phyloP scores from a whole-genome alignment of 441 rosid species.

The Populus hybrid region DNA sequence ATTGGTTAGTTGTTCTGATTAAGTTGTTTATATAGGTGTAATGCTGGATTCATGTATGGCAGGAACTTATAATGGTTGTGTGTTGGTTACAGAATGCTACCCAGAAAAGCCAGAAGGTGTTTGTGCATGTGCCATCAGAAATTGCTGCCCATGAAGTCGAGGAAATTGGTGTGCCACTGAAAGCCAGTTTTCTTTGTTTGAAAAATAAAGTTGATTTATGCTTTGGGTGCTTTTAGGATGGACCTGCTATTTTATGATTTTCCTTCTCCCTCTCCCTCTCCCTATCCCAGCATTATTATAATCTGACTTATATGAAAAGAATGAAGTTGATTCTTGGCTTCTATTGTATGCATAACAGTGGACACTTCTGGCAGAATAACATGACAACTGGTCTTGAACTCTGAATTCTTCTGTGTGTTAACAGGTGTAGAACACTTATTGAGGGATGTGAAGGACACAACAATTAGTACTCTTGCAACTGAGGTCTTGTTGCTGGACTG shows the following conservation, averaged over 20 bases:
- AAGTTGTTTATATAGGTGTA: neutral
- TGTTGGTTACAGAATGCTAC: constrained; percentile 68
- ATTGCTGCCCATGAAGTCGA: constrained; percentile 88
- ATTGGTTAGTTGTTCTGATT: neutral
- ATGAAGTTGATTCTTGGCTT: neutral
- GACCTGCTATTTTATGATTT: neutral
- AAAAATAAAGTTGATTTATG: neutral
- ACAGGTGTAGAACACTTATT: constrained; percentile 86
- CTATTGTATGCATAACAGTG: neutral
- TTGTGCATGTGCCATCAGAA: constrained; percentile 84
- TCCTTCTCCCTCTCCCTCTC: neutral
- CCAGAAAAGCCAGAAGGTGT: constrained; percentile 90
- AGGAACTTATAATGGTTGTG: constrained; percentile 6
- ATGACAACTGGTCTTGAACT: constrained; percentile 6
- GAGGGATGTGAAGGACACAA: constrained; percentile 83
- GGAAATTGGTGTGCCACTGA: constrained; percentile 63
- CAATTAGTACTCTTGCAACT: constrained; percentile 82
- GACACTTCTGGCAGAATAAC: neutral
- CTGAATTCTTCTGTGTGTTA: neutral
- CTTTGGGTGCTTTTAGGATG: neutral
- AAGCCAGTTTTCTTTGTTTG: constrained; percentile 3
- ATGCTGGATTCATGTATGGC: neutral
- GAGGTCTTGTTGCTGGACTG: constrained; percentile 46
- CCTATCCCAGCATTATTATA: neutral
- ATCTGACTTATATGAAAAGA: neutral